Percentiles rank a stretch among this genome's conserved stretches.
These are phyloP conservation scores for Solanum ahanhuiri DNA, from an alignment of 257 asterid genomes.

Conservation along the genomic window DNA sequence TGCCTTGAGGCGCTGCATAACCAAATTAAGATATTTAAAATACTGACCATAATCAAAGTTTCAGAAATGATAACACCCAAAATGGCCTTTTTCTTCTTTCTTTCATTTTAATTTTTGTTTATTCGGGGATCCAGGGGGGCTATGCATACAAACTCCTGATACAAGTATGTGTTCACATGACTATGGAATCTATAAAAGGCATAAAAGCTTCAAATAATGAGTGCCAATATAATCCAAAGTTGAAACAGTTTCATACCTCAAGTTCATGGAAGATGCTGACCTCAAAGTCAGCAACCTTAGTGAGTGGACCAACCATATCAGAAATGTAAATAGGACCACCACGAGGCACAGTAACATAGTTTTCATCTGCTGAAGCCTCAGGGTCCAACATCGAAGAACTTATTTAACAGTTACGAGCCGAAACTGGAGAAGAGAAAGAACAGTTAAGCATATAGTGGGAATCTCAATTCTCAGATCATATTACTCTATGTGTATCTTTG, in stretches of 20 bases:
- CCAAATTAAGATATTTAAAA: background rate
- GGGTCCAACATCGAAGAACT: background rate
- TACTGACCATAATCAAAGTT: background rate
- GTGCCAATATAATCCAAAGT: background rate
- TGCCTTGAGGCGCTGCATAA: slow-evolving; percentile 46
- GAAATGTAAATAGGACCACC: slow-evolving; percentile 69
- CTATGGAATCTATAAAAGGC: background rate
- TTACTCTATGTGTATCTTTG: background rate
- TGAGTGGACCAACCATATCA: slow-evolving; percentile 55
- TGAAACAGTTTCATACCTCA: slow-evolving; percentile 29
- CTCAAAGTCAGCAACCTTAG: slow-evolving; percentile 53
- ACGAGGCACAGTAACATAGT: slow-evolving; percentile 48
- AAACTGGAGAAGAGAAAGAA: background rate
- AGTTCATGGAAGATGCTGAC: slow-evolving; percentile 40
- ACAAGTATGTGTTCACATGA: background rate
- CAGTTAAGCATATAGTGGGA: background rate
- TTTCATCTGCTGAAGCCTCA: slow-evolving; percentile 38
- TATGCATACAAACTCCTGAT: background rate
- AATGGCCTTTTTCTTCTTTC: background rate
- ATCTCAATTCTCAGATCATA: background rate
- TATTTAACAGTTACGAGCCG: background rate
- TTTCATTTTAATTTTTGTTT: background rate
- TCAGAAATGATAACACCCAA: background rate
- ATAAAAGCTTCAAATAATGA: background rate
- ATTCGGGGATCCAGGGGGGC: background rate